A percentile compares a stretch with the other conserved stretches of the same genome.
Evolutionary conservation across 495 filamentous ascomycete species (phyloP).

Genomic region (Jackrogersella minutella): DNA sequence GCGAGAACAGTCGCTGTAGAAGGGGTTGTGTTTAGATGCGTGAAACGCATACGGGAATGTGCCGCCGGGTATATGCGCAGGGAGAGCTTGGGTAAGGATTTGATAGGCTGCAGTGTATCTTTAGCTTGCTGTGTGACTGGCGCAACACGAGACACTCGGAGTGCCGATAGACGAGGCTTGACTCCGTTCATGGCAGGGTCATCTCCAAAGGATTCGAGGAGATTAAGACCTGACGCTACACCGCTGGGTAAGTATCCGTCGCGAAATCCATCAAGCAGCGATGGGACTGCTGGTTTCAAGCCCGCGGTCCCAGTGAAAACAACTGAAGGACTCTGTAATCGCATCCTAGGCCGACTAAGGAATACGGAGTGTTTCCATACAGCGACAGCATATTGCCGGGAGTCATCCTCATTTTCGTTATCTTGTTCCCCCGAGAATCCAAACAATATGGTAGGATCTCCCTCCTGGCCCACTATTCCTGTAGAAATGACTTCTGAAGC

Average conservation of each 20-base stretch:
- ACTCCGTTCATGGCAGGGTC: slow-evolving; percentile 73
- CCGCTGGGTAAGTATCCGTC: slow-evolving; percentile 82
- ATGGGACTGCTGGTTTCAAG: slow-evolving; percentile 64
- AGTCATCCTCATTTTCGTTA: slow-evolving; percentile 47
- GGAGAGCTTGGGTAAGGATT: slow-evolving; percentile 69
- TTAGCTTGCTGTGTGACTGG: slow-evolving; percentile 62
- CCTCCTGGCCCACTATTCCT: slow-evolving; percentile 63
- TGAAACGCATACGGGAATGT: slow-evolving; percentile 85
- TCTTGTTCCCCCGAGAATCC: slow-evolving; percentile 51
- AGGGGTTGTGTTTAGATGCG: slow-evolving; percentile 70
- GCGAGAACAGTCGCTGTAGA: slow-evolving; percentile 76
- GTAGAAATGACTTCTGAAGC: slow-evolving; percentile 72
- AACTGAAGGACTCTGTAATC: slow-evolving; percentile 78
- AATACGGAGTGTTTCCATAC: slow-evolving; percentile 84
- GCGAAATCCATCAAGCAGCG: slow-evolving; percentile 55
- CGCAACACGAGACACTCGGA: slow-evolving; percentile 78
- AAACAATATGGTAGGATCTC: slow-evolving; percentile 69
- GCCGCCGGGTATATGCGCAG: slow-evolving; percentile 80
- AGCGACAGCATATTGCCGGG: slow-evolving; percentile 65
- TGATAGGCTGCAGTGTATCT: slow-evolving; percentile 65
- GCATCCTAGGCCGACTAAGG: slow-evolving; percentile 76
- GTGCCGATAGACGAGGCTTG: slow-evolving; percentile 78
- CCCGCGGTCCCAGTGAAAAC: slow-evolving; percentile 78
- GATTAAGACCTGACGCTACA: slow-evolving; percentile 77
- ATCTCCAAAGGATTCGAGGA: slow-evolving; percentile 77